Evolutionary conservation across 495 filamentous ascomycete species (phyloP), one percentile per base, ranked within the genome.

Genomic region (Pseudevernia furfuracea): DNA sequence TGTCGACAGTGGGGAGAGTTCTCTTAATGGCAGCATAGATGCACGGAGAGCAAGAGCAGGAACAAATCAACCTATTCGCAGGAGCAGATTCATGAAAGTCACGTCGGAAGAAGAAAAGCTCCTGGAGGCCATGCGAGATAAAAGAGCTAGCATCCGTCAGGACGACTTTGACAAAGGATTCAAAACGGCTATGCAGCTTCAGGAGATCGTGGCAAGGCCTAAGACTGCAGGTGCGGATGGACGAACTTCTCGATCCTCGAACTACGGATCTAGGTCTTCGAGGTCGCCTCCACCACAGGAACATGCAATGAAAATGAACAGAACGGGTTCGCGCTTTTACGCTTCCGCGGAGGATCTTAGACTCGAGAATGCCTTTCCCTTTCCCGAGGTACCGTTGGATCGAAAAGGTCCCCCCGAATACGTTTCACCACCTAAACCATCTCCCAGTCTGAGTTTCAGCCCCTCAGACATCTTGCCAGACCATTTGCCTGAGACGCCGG

Each of bases 31-130:
- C 11, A 59, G 67, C 32, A 64, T 58, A 2, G 38, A 62, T 21
- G 56, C 44, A 25, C 62, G 34, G 23, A 43, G 55, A 30, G 34
- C 61, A 28, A 55, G 61, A 19, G 43, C 36, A 19, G 62, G 64
- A 30, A 52, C 52, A 37, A 65, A 53, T 11, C 44, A 44, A 17
- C 55, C 34, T 32, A 58, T 56, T 17, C 66, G 63, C 28, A 61
- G 63, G 19, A 87, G 84, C 59, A 85, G 86, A 44, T 78, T 94
- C 46, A 94, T 96, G 83, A 87, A 89, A 1, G 90, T 96, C 58
- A 96, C 90, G 0, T 81, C 84, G 59, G 90, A 96, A 74, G 92
- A 96, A 72, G 87, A 91, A 70, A 84, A 88, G 71, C 77, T 96
- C 9, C 77, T 96, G 11, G 88, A 90, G 67, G 88, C 89, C 19